phyloP scores from a whole-genome alignment of 805 yeast species.

The Zygoascus ofunaensis region DNA sequence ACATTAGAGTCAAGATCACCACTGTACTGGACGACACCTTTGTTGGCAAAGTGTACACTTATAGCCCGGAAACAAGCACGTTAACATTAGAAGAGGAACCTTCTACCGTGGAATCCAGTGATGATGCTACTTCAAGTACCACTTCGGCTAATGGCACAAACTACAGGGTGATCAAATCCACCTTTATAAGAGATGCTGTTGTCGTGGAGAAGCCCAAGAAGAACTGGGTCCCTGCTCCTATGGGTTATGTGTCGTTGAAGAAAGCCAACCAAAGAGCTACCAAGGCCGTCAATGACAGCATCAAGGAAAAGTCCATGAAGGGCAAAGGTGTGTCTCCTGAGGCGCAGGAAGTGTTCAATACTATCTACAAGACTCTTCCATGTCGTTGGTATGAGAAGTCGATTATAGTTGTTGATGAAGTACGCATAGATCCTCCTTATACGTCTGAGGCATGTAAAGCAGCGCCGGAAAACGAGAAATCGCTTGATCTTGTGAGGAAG shows the following conservation, averaged over 20 bases:
- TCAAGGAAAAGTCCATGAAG: conserved; percentile 20
- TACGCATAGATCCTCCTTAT: conserved; percentile 39
- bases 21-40: conserved; percentile 50
- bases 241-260: conserved; percentile 28
- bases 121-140: neutral
- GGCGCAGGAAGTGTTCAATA: conserved; percentile 38
- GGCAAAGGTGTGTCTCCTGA: conserved; percentile 33
- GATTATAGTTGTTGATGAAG: conserved; percentile 40
- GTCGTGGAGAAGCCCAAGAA: conserved; percentile 35
- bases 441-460: conserved; percentile 25
- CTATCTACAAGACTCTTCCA: conserved; percentile 38
- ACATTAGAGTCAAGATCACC: conserved; percentile 41
- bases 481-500: conserved; percentile 36
- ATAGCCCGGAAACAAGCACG: conserved; percentile 40
- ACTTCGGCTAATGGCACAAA: neutral
- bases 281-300: conserved; percentile 22
- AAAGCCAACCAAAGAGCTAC: conserved; percentile 23
- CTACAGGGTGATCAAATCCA: conserved; percentile 46
- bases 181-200: conserved; percentile 47
- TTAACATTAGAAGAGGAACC: conserved; percentile 26
- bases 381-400: conserved; percentile 37
- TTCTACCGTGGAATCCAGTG: too few species aligned
- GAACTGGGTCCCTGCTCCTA: conserved; percentile 15
- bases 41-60: conserved; percentile 57
- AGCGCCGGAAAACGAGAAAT: conserved; percentile 25